Base-by-base conservation (phyloP, 495 filamentous ascomycete species). In the Tricharina praecox region DNA sequence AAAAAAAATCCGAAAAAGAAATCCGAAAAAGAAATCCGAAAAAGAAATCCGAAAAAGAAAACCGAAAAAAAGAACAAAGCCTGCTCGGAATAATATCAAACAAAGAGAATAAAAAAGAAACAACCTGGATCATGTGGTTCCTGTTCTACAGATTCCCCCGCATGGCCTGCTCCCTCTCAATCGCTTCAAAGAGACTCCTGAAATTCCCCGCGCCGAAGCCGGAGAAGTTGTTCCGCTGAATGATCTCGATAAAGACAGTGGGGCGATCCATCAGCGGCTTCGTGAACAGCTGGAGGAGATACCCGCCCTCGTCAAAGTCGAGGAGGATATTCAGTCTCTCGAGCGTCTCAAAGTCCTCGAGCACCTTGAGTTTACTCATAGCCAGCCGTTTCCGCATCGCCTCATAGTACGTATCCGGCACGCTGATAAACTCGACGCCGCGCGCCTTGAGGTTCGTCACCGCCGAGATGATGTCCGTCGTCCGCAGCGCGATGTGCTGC, bases 161-260 rank as follows among this genome's bases (percentile, higher is more conserved):
- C 61, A 79, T 68, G 18, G 72, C 83, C 66, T 93, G 87, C 60
- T 93, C 85, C 16, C 84, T 63, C 70, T 93, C 86, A 63, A 94
- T 83, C 3, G 87, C 86, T 66, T 93, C 85, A 56, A 93, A 93
- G 52, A 93, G 53, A 44, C 77, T 83, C 72, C 83, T 93, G 67
- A 93, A 93, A 59, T 93, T 93, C n/a, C 86, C 86, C 2, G 85
- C 87, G 3, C 86, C 85, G 53, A 94, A 93, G 0, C 87, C 87
- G 8, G 76, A 71, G 63, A 94, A 94, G 50, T 85, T 77, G 51
- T 85, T 74, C 28, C 85, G 67, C 63, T 93, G 82, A 55, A 94
- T 93, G 50, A 94, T 86, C 71, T 93, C 87, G 47, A 94, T 73
- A 61, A 94, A 93, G 0, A 93, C 85, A 1, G 86, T 94, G 2